phyloP scores from a whole-genome alignment of 1,139 yeast species.

The Taphrina deformans region DNA sequence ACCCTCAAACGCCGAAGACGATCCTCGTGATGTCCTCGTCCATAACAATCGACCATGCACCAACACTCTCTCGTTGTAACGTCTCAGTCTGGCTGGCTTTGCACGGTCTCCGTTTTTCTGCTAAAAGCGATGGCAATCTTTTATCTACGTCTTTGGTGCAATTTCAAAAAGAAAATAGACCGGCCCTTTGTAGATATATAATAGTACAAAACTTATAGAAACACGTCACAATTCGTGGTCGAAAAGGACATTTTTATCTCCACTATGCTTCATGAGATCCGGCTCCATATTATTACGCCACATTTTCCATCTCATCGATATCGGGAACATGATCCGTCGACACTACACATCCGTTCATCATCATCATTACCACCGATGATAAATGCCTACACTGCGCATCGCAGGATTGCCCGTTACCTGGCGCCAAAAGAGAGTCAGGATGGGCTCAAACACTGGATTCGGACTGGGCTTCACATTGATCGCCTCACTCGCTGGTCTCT shows the following conservation, averaged over 20 bases:
- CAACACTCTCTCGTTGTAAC: neutral
- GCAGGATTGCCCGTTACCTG: no score
- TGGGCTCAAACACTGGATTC: conserved; percentile 17
- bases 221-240: no score
- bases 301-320: no score
- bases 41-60: neutral
- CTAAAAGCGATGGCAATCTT: neutral
- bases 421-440: neutral
- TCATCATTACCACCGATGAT: no score
- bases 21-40: neutral
- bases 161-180: neutral
- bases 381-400: no score
- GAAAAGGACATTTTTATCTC: no score
- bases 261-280: no score
- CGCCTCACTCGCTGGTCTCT: conserved; percentile 11
- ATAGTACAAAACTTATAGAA: neutral
- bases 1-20: neutral
- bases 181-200: neutral
- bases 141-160: neutral
- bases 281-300: no score
- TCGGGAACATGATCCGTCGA: no score
- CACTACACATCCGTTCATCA: no score
- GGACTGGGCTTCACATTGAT: conserved; percentile 12
- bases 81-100: neutral
- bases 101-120: neutral